Base-by-base conservation (phyloP, 768 basidiomycete species). In the Boletus pseudo-olivaceus region DNA sequence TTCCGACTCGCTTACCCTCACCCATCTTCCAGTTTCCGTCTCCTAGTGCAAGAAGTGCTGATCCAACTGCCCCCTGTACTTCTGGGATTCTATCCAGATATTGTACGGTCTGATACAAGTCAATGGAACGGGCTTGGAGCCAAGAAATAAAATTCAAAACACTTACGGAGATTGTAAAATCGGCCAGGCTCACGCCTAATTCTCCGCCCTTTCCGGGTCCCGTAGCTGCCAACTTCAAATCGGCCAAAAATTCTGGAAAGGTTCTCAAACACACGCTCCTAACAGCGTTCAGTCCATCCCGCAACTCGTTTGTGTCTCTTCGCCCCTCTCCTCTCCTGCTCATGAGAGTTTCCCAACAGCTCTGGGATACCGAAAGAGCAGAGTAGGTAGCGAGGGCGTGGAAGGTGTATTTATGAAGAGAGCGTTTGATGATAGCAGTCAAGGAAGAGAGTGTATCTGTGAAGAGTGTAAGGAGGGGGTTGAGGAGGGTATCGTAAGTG, bases 1-100 rank as follows among this genome's bases (percentile, higher is more conserved):
- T 82, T 10, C 80, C 81, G 7, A 87, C 82, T 60, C 79, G 77
- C 20, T 88, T 77, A 6, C 89, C 90, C 56, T 90, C 89, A 5
- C 91, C 91, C 90, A 93, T 93, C 70, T 83, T 89, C 91, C 91
- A 93, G 59, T 93, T 93, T 10, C 91, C 91, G 55, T 93, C 90
- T 0, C 91, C 91, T 1, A 93, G 78, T 2, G 83, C 80, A 38
- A 82, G 66, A 35, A 93, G 72, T 0, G 85, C 83, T 1, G 87
- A 75, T 1, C 79, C 80, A 10, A 85, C 88, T 1, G 87, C 88
- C 17, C 74, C 77, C 51, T 83, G 78, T 4, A 92, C 87, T 47
- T 85, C 81, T 0, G 88, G 87, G 3, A 93, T 72, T 49, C 79
- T 76, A 51, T 87, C 81, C 57, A 93, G 66, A 63, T 89, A 93